Evolutionary conservation across 148 eudicot genomes (phyloP).

Genomic region (Nepenthes gracilis): DNA sequence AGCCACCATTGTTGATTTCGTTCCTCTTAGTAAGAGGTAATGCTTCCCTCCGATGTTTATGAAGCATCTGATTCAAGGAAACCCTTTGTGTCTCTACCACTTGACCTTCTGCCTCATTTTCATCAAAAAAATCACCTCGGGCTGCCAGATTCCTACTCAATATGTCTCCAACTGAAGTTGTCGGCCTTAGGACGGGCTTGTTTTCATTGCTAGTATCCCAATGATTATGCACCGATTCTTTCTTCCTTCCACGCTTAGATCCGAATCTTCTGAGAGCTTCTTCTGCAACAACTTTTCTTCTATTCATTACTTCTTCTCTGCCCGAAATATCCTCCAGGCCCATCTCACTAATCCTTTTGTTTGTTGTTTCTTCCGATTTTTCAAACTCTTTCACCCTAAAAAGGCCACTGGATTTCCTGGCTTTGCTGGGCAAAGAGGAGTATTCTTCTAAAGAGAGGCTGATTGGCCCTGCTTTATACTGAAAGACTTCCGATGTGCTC

Average conservation of each 20-base stretch:
- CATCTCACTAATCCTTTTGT: slow-evolving; percentile 8
- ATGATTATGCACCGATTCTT: background rate
- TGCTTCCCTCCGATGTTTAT: slow-evolving; percentile 39
- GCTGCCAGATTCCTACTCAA: slow-evolving; percentile 51
- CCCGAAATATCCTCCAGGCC: slow-evolving; percentile 17
- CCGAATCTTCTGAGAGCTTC: slow-evolving; percentile 12
- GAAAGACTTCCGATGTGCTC: slow-evolving; percentile 1
- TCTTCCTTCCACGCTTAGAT: slow-evolving; percentile 8
- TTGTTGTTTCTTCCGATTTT: slow-evolving; percentile 18
- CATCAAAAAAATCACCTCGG: slow-evolving; percentile 48
- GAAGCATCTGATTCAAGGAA: slow-evolving; percentile 52
- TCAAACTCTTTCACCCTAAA: slow-evolving; percentile 23
- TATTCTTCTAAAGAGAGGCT: slow-evolving; percentile 72
- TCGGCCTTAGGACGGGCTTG: slow-evolving; percentile 22
- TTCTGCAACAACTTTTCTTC: slow-evolving; percentile 11
- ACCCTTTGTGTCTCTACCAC: slow-evolving; percentile 26
- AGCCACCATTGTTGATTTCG: slow-evolving; percentile 14
- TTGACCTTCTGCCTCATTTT: slow-evolving; percentile 18
- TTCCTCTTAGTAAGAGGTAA: slow-evolving; percentile 21
- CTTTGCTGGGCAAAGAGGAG: slow-evolving; percentile 34
- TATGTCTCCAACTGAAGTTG: slow-evolving; percentile 60
- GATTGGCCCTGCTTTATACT: slow-evolving; percentile 26
- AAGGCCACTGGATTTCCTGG: slow-evolving; percentile 38
- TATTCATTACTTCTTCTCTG: slow-evolving; percentile 15
- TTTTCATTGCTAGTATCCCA: slow-evolving; percentile 3